These are phyloP conservation scores for Wilcoxina mikolae DNA, from an alignment of 495 filamentous ascomycete species.

Conservation along the genomic window DNA sequence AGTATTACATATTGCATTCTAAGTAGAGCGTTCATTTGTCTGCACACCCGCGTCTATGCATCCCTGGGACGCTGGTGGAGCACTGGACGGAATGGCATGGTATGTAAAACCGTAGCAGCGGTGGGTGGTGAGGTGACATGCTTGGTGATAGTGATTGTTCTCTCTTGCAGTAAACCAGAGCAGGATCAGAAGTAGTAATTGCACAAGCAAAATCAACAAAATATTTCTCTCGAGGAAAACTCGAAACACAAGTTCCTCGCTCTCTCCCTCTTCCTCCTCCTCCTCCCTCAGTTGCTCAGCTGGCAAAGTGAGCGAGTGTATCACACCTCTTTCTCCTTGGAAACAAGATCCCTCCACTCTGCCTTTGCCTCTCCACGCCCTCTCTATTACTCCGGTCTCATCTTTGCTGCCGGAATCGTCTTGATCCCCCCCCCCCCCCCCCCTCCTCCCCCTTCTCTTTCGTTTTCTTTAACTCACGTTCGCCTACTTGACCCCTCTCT, in stretches of 20 bases:
- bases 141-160: too few relatives aligned
- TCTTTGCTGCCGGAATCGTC: constrained; percentile 10
- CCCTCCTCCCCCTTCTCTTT: constrained; percentile 9
- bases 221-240: constrained; percentile 6
- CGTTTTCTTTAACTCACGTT: too few relatives aligned
- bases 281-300: too few relatives aligned
- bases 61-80: constrained; percentile 18
- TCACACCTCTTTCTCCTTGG: constrained; percentile 28
- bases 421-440: constrained; percentile 25
- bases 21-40: neutral
- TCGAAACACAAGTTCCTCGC: constrained; percentile 10
- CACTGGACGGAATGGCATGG: neutral
- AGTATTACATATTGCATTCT: too few relatives aligned
- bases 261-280: constrained; percentile 13
- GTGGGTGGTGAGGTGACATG: neutral
- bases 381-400: neutral
- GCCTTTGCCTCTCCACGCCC: constrained; percentile 10
- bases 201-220: constrained; percentile 2
- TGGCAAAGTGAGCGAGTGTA: constrained; percentile 25
- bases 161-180: too few relatives aligned
- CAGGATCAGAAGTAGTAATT: too few relatives aligned
- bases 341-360: constrained; percentile 21
- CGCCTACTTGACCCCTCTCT: too few relatives aligned
- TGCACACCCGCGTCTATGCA: neutral
- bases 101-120: neutral